These are phyloP conservation scores for Beauveria rudraprayagi DNA, from an alignment of 2,329 filamentous ascomycete genomes.

Conservation along the genomic window DNA sequence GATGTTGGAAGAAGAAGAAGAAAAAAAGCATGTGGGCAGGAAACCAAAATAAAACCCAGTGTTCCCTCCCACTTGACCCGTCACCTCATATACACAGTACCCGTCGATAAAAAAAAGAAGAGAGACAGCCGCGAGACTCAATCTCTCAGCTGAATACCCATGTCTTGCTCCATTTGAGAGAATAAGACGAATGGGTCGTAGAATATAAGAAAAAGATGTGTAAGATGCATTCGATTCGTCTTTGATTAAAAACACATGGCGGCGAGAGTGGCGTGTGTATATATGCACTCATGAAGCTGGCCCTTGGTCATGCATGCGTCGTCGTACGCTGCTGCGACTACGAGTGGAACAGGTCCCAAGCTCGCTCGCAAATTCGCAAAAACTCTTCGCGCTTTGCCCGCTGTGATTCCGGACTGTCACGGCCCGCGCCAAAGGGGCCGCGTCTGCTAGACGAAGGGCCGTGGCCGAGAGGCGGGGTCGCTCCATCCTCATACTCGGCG, in stretches of 20 bases:
- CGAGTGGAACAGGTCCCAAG: slow-evolving; percentile 97
- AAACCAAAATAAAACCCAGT: not conserved
- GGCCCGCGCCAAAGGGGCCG: slow-evolving; percentile 71
- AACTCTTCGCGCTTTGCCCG: slow-evolving; percentile 90
- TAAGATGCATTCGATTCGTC: slow-evolving; percentile 1
- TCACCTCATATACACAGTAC: not conserved
- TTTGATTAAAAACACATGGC: slow-evolving; percentile 12
- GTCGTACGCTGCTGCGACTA: slow-evolving; percentile 33
- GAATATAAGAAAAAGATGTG: not conserved
- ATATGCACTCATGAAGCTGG: slow-evolving; percentile 15
- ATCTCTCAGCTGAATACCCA: not conserved
- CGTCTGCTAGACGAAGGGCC: slow-evolving; percentile 54
- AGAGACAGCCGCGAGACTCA: not conserved
- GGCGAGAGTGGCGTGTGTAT: not conserved
- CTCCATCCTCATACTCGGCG: slow-evolving; percentile 90
- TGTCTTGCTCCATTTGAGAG: not conserved
- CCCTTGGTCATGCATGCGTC: slow-evolving; percentile 13
- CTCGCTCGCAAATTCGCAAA: slow-evolving; percentile 72
- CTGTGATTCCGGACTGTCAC: slow-evolving; percentile 76
- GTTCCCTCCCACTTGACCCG: not conserved
- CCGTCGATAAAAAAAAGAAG: not conserved
- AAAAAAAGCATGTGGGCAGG: not conserved
- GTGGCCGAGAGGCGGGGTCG: slow-evolving; percentile 73
- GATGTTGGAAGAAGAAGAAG: not conserved
- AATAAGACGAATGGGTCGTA: not conserved